Conservation (phyloP, 1,284 basidiomycete species). For the Dichomitus squalens region DNA sequence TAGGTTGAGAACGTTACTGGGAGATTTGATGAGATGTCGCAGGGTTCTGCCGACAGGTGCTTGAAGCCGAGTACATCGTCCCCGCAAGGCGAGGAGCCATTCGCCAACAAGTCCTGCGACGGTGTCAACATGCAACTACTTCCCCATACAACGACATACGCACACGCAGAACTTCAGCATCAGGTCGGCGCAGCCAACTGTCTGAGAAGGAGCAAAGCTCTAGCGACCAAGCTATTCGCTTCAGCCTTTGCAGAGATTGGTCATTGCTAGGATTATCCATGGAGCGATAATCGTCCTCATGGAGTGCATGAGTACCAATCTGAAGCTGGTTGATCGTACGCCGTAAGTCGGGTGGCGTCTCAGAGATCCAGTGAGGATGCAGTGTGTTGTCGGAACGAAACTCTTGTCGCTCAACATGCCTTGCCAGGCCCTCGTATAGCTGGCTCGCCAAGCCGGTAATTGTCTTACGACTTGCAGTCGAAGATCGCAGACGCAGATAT, state of each 20-base stretch:
- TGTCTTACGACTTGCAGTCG: constrained; percentile 50
- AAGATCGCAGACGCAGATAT: constrained; percentile 72
- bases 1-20: constrained; percentile 19
- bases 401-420: neutral
- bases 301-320: constrained; percentile 2
- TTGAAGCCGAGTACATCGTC: constrained; percentile 19
- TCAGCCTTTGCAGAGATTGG: constrained; percentile 5
- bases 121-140: neutral
- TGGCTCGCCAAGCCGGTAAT: constrained; percentile 5
- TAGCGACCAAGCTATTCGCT: constrained; percentile 4
- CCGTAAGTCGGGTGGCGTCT: constrained; percentile 19
- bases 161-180: constrained; percentile 13
- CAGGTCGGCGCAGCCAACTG: constrained; percentile 11
- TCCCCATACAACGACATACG: neutral
- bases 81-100: constrained; percentile 3
- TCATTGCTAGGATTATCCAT: neutral
- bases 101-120: constrained; percentile 11
- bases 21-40: neutral
- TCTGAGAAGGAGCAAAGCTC: constrained; percentile 15
- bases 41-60: constrained; percentile 2
- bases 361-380: constrained; percentile 4
- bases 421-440: neutral
- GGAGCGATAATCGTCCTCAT: neutral
- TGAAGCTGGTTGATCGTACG: constrained; percentile 28
- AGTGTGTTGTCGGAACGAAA: constrained; percentile 4